Base-by-base conservation (phyloP, 2,329 filamentous ascomycete species). In the Penicillium sp. region DNA sequence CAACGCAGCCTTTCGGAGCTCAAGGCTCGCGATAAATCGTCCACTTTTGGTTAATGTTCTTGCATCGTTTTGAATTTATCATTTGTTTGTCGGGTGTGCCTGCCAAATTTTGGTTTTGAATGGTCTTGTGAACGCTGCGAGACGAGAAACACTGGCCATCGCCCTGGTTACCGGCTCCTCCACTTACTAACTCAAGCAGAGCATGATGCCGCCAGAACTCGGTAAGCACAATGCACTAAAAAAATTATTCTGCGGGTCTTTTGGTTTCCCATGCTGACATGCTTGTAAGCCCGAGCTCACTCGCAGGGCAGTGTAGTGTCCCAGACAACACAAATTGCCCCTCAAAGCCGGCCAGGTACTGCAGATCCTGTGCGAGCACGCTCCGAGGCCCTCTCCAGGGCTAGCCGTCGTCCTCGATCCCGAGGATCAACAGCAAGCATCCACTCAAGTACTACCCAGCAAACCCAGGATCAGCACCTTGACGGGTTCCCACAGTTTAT, bases 341-440 rank as follows among this genome's bases (percentile, higher is more conserved):
- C 72, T 25, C 71, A 68, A 51, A 76, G 73, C 59, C 73, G 74
- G 25, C 74, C 74, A 25, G 73, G 72, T 19, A 75, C 73, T 26
- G 70, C 71, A 26, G 75, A 77, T 55, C 72, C 73, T 41, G 65
- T 72, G 61, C 69, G 73, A 53, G 70, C 74, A 40, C 73, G 75
- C 16, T 77, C 75, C 8, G 74, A 74, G 60, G 75, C 69, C 26
- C 63, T 73, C n/a, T 76, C 75, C 12, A 69, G 73, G 48, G 70
- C 67, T 57, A 69, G 67, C 62, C 73, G 72, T 48, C 75, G 74
- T 49, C 74, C 77, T 48, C 69, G 76, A 52, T 79, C 77, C 33
- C 69, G 76, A 67, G 77, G 75, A 33, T 78, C 76, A 43, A 78
- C 77, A 10, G 73, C 76, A 33, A 79, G 77, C 59, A 74, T 78